These are phyloP conservation scores for Tolypocladium capitatum DNA, from an alignment of 2,329 filamentous ascomycete genomes.

Conservation along the genomic window DNA sequence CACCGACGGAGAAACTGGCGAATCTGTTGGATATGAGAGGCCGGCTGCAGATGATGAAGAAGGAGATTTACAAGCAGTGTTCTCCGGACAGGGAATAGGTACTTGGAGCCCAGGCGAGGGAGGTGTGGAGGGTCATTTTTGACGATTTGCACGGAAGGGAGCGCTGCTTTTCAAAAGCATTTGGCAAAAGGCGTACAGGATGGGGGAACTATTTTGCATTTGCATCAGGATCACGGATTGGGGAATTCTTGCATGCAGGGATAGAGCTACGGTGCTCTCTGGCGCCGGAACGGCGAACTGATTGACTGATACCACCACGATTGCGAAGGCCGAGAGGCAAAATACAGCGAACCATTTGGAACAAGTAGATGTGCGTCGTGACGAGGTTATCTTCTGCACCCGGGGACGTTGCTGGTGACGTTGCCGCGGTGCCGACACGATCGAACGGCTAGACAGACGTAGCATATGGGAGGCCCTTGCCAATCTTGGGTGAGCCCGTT, in stretches of 20 bases:
- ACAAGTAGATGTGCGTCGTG: neutral
- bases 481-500: too few relatives aligned
- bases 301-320: conserved; percentile 8
- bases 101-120: neutral
- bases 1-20: conserved; percentile 35
- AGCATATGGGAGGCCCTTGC: too few relatives aligned
- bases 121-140: conserved; percentile 1
- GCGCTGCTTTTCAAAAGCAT: conserved; percentile 2
- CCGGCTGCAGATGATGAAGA: conserved; percentile 43
- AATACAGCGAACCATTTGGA: neutral
- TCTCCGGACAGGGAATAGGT: conserved; percentile 14
- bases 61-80: conserved; percentile 39
- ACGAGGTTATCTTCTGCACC: too few relatives aligned
- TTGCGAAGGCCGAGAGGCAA: neutral
- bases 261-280: conserved; percentile 2
- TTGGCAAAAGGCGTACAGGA: conserved; percentile 2
- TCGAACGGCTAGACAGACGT: too few relatives aligned
- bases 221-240: conserved; percentile 6
- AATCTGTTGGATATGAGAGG: conserved; percentile 41
- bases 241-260: conserved; percentile 6
- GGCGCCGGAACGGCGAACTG: conserved; percentile 3
- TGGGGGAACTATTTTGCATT: conserved; percentile 2
- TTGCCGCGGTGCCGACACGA: too few relatives aligned
- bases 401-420: too few relatives aligned
- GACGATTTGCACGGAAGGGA: conserved; percentile 1